Evolutionary conservation across 1,284 basidiomycete genomes (phyloP), one percentile per base, ranked within the genome.

Genomic region (Austroboletus rostrupii): DNA sequence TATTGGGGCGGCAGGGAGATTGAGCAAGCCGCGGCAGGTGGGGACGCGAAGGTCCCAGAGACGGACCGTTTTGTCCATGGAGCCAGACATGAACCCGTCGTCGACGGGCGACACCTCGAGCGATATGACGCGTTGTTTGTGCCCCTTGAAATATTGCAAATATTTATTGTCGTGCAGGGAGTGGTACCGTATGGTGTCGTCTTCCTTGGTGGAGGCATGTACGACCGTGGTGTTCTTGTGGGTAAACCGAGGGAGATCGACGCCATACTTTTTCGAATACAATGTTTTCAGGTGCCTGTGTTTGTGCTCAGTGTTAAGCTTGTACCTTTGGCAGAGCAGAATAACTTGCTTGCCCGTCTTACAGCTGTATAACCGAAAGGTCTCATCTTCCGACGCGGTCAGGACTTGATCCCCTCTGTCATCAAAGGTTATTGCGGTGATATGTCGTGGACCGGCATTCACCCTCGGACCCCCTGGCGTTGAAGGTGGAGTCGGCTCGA

Each of bases 151-250:
- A 71, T 99, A 99, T 57, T 90, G 85, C 29, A 97, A 72, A 65
- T 95, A 99, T 67, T 88, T 92, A 76, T 97, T 97, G 76, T 97
- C 92, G 70, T 97, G 92, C 51, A 97, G 68, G 2, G 91, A 93
- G 61, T 97, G 92, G 68, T 98, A 97, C 21, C 97, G 85, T 53
- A 99, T 83, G 1, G 91, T 92, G 61, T 98, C 91, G 65, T 97
- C 91, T 66, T 90, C 91, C 68, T 97, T 97, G 7, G 95, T 98
- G 2, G 92, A 95, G 1, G 96, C 92, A 64, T 98, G 86, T 3
- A 99, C 69, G 49, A 98, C 87, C 5, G 87, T 82, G 0, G 84
- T 84, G 52, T 81, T 84, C 61, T 89, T 89, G 72, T 99, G 97
- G 0, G 96, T 97, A 65, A 97, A 97, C 3, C 94, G 83, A 16